Percentiles rank a stretch among this genome's conserved stretches.
phyloP scores from a whole-genome alignment of 2,329 filamentous ascomycete species.

The Arthrobotrys iridis region DNA sequence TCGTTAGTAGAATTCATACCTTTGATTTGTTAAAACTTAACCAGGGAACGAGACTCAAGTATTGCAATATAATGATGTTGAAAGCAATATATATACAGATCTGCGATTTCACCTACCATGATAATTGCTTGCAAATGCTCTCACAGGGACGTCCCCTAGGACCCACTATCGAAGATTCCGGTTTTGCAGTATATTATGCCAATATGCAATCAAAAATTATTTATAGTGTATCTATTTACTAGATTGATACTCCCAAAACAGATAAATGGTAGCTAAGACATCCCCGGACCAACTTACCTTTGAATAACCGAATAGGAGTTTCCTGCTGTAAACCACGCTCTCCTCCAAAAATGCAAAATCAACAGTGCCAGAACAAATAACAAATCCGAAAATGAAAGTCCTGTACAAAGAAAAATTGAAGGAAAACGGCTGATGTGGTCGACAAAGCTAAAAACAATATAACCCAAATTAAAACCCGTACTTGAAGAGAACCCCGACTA shows the following conservation, averaged over 20 bases:
- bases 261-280: background rate
- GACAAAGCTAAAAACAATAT: background rate
- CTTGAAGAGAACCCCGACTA: background rate
- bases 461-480: slow-evolving; percentile 16
- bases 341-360: background rate
- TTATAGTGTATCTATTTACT: slow-evolving; percentile 7
- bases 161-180: too few relatives aligned
- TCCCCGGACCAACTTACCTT: background rate
- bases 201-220: background rate
- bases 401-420: slow-evolving; percentile 3
- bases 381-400: slow-evolving; percentile 2
- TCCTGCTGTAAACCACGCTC: background rate
- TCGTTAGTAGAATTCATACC: too few relatives aligned
- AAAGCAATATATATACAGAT: too few relatives aligned
- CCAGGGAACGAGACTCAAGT: too few relatives aligned
- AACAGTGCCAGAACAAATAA: background rate
- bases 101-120: too few relatives aligned
- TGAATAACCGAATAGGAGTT: too few relatives aligned
- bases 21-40: too few relatives aligned
- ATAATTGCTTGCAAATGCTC: too few relatives aligned
- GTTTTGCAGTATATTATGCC: too few relatives aligned
- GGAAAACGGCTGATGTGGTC: background rate
- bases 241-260: background rate
- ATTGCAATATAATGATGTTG: too few relatives aligned
- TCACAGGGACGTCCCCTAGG: too few relatives aligned